These are phyloP conservation scores for Penicillium oxalicum DNA, from an alignment of 2,329 filamentous ascomycete species.

Conservation along the genomic window DNA sequence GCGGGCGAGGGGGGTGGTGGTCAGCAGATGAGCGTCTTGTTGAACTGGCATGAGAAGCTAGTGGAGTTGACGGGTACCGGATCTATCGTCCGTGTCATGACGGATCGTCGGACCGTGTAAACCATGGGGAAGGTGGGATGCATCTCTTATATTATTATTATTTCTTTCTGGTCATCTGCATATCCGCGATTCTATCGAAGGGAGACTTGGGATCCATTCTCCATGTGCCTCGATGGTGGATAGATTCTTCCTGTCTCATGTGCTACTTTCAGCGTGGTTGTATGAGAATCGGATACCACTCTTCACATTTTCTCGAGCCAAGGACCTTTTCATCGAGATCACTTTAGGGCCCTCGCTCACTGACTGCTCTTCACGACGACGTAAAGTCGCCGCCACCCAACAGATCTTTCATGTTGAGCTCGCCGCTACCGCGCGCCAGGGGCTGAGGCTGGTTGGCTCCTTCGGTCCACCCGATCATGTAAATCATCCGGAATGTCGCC, in stretches of 20 bases:
- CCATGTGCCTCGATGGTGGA: constrained; percentile 13
- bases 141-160: constrained; percentile 9
- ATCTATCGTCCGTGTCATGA: constrained; percentile 92
- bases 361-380: too few species aligned
- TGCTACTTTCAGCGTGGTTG: constrained; percentile 18
- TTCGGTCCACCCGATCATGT: constrained; percentile 98
- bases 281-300: constrained; percentile 19
- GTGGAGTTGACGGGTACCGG: constrained; percentile 89
- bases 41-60: constrained; percentile 99
- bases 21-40: constrained; percentile 87
- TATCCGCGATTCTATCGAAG: constrained; percentile 18
- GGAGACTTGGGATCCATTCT: background rate
- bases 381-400: constrained; percentile 45
- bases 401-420: constrained; percentile 84
- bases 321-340: too few species aligned
- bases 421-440: constrained; percentile 72
- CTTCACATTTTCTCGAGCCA: too few species aligned
- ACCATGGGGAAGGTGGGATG: constrained; percentile 5
- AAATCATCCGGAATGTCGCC: constrained; percentile 90
- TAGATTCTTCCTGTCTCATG: constrained; percentile 6
- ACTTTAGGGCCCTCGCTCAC: too few species aligned
- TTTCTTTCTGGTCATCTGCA: constrained; percentile 1
- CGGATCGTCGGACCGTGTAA: constrained; percentile 84
- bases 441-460: constrained; percentile 72
- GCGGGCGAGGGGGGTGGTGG: constrained; percentile 64